A percentile compares a stretch with the other conserved stretches of the same genome.
These are phyloP conservation scores for Silene latifolia DNA, from an alignment of 148 eudicot genomes.

Conservation along the genomic window DNA sequence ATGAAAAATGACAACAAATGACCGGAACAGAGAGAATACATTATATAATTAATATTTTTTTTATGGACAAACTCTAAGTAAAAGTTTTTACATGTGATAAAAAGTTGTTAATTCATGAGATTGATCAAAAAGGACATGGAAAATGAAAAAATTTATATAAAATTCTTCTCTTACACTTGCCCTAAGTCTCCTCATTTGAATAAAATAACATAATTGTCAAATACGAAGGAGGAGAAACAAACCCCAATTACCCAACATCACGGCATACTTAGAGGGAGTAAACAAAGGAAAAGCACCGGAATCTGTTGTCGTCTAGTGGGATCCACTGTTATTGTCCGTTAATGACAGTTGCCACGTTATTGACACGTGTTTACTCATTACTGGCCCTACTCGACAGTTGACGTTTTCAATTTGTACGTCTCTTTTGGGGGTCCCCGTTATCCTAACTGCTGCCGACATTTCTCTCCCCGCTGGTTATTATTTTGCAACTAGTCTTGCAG, in stretches of 20 bases:
- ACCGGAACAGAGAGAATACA: too few species aligned
- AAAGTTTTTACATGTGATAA: too few species aligned
- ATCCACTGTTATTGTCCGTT: conserved; percentile 46
- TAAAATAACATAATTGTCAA: too few species aligned
- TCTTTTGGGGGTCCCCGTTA: conserved; percentile 16
- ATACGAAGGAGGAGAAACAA: too few species aligned
- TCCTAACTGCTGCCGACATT: conserved; percentile 39
- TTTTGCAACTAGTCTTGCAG: not conserved
- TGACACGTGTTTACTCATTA: conserved; percentile 32
- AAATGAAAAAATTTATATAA: too few species aligned
- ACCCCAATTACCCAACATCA: conserved; percentile 5
- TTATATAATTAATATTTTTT: too few species aligned
- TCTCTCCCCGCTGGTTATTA: not conserved
- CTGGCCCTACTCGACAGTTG: conserved; percentile 35
- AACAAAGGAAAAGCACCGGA: not conserved
- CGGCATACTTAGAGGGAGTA: conserved; percentile 18
- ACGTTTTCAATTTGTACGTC: conserved; percentile 35
- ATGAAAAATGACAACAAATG: too few species aligned
- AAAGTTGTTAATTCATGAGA: too few species aligned
- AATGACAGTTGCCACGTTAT: conserved; percentile 42
- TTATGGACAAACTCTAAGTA: too few species aligned
- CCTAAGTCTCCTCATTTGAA: too few species aligned
- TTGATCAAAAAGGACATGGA: too few species aligned
- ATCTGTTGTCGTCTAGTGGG: conserved; percentile 4
- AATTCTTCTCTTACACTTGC: too few species aligned